Evolutionary conservation across 1,284 basidiomycete species (phyloP).

Genomic region (Fistulina hepatica): DNA sequence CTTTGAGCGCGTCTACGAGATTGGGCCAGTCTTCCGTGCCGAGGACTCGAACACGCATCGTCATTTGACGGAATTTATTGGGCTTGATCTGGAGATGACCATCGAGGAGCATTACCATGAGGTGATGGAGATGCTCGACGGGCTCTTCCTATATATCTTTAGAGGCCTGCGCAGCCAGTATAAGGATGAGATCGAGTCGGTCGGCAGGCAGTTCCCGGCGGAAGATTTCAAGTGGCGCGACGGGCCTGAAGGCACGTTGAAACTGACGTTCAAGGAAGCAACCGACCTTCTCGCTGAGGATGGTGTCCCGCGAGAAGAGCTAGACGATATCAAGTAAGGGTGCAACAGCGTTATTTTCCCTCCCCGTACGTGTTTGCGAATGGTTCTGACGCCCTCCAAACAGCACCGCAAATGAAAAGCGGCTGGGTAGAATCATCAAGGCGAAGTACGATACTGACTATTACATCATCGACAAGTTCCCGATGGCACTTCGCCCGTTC

Average conservation of each 20-base stretch:
- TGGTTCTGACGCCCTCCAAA: no score
- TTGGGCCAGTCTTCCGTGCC: conserved; percentile 95
- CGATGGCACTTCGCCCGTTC: conserved; percentile 86
- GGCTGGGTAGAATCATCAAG: conserved; percentile 81
- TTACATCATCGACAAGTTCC: conserved; percentile 97
- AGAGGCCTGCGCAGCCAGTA: conserved; percentile 68
- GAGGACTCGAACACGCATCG: conserved; percentile 97
- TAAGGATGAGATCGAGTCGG: conserved; percentile 69
- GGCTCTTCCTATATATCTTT: conserved; percentile 79
- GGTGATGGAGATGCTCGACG: conserved; percentile 81
- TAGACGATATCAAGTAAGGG: conserved; percentile 79
- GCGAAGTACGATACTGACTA: conserved; percentile 95
- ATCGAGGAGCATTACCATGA: conserved; percentile 99
- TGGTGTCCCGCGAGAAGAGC: conserved; percentile 60
- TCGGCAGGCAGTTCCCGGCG: conserved; percentile 82
- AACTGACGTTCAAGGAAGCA: conserved; percentile 80
- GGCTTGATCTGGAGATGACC: conserved; percentile 97
- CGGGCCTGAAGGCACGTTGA: conserved; percentile 70
- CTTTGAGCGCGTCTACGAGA: conserved; percentile 97
- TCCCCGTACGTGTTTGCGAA: conserved; percentile 2
- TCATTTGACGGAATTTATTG: conserved; percentile 98
- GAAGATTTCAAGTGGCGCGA: conserved; percentile 86
- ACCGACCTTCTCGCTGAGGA: conserved; percentile 78
- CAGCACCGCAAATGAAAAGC: conserved; percentile 88
- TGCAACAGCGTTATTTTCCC: conserved; percentile 17